Evolutionary conservation across 208 protist species (phyloP).

Genomic region (Plasmodiophora brassicae): DNA sequence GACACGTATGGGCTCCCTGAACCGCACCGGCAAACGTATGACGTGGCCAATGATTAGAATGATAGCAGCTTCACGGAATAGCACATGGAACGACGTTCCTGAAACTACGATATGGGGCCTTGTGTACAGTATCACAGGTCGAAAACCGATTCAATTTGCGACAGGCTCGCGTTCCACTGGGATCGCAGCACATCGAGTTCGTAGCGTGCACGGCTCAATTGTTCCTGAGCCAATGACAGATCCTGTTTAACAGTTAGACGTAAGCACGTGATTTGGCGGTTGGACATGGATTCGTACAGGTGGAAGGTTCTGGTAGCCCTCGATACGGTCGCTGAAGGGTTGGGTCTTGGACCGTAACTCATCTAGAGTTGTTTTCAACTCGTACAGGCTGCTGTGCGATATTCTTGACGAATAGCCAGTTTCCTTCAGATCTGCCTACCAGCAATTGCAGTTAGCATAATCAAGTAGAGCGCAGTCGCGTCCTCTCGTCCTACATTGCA

Average conservation of each 20-base stretch:
- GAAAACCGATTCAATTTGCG: slow-evolving; percentile 12
- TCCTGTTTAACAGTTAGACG: not conserved
- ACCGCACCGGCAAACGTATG: too few species aligned
- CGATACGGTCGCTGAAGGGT: not conserved
- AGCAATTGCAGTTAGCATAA: not conserved
- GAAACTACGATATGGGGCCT: too few species aligned
- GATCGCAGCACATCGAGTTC: not conserved
- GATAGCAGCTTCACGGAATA: too few species aligned
- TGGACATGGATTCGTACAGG: not conserved
- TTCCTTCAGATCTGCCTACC: not conserved
- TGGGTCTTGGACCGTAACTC: not conserved
- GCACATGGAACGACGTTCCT: too few species aligned
- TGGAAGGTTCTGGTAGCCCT: not conserved
- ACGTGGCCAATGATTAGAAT: too few species aligned
- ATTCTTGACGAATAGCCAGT: not conserved
- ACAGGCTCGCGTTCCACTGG: not conserved
- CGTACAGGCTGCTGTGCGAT: not conserved
- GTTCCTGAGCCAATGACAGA: not conserved
- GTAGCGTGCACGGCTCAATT: not conserved
- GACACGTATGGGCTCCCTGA: too few species aligned
- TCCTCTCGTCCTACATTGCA: too few species aligned
- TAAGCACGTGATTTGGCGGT: not conserved
- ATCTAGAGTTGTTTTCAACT: not conserved
- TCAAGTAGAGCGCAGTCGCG: not conserved
- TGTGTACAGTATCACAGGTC: not conserved